Evolutionary conservation across 345 rosid genomes (phyloP), one percentile per base, ranked within the genome.

Genomic region (Syzygium aqueum): DNA sequence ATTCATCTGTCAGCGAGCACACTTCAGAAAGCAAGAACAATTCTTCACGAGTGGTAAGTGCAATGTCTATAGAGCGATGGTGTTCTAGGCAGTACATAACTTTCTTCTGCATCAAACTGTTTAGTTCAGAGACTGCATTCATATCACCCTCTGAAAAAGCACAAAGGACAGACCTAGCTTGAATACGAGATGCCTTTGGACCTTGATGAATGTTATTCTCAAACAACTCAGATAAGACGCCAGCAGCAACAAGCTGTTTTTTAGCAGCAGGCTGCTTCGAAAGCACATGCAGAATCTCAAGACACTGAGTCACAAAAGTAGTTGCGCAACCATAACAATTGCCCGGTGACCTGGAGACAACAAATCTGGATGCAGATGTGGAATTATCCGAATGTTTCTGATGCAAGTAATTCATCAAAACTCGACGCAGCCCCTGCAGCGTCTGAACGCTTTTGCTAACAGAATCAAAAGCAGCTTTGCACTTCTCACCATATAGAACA

Each of bases 401-500:
- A 93, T 96, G 99, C 94, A 97, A 93, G 91, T 96, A 97, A 89
- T 90, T 96, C 99, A 97, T 97, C 89, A 97, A 88, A 92, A 96
- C 99, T 86, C 95, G 92, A 85, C 99, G 99, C 90, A 97, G 96
- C 78, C 99, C 99, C 92, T 97, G 99, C 84, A 97, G 94, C 19
- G 99, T 97, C 93, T 97, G 99, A 80, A 97, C 99, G 91, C 99
- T 97, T 93, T 97, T 97, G 93, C 98, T 96, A 85, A 97, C 99
- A 89, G 99, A 97, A 91, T 96, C 99, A 93, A 97, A 97, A 90
- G 99, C 99, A 90, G 99, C 99, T 92, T 97, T 97, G 94, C 99
- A 97, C 90, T 97, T 97, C 92, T 97, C 99, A 91, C 98, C 99
- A 91, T 97, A 97, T 49, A 97, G 92, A 77, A 97, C 99, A 91